These are phyloP conservation scores for Corylus avellana DNA, from an alignment of 306 rosid genomes.

Conservation along the genomic window DNA sequence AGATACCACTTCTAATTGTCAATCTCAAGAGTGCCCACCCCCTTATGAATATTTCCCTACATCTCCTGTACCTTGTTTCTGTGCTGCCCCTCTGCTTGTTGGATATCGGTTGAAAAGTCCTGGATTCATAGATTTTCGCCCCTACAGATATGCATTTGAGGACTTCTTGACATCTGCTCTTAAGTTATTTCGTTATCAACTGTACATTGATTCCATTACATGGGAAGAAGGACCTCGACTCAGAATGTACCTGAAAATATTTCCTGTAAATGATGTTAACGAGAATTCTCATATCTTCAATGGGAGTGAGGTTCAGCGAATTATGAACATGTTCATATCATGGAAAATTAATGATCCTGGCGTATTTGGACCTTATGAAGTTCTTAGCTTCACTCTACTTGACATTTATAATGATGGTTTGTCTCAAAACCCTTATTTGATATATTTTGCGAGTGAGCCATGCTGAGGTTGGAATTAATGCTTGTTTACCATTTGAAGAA, in stretches of 20 bases:
- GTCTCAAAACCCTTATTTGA: slow-evolving; percentile 43
- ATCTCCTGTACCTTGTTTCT: slow-evolving; percentile 50
- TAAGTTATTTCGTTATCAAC: slow-evolving; percentile 39
- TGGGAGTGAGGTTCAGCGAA: slow-evolving; percentile 53
- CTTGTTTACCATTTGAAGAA: slow-evolving; percentile 16
- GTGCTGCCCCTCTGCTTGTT: slow-evolving; percentile 68
- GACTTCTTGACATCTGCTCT: slow-evolving; percentile 51
- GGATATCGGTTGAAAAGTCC: slow-evolving; percentile 92
- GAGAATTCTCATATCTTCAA: slow-evolving; percentile 41
- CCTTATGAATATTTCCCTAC: slow-evolving; percentile 51
- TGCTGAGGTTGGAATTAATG: slow-evolving; percentile 14
- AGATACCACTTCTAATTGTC: slow-evolving; percentile 43
- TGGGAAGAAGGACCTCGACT: slow-evolving; percentile 82
- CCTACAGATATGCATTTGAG: slow-evolving; percentile 43
- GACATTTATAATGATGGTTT: slow-evolving; percentile 55
- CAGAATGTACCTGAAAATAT: slow-evolving; percentile 64
- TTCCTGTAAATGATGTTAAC: slow-evolving; percentile 44
- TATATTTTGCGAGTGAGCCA: slow-evolving; percentile 12
- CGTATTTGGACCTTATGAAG: slow-evolving; percentile 86
- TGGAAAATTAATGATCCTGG: slow-evolving; percentile 61
- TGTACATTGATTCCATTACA: slow-evolving; percentile 41
- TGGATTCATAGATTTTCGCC: slow-evolving; percentile 61
- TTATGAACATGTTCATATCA: slow-evolving; percentile 52
- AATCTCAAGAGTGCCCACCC: slow-evolving; percentile 52
- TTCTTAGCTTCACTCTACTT: slow-evolving; percentile 42